Conservation (phyloP, 2,329 filamentous ascomycete genomes). For the Trichocomaceae sp. region DNA sequence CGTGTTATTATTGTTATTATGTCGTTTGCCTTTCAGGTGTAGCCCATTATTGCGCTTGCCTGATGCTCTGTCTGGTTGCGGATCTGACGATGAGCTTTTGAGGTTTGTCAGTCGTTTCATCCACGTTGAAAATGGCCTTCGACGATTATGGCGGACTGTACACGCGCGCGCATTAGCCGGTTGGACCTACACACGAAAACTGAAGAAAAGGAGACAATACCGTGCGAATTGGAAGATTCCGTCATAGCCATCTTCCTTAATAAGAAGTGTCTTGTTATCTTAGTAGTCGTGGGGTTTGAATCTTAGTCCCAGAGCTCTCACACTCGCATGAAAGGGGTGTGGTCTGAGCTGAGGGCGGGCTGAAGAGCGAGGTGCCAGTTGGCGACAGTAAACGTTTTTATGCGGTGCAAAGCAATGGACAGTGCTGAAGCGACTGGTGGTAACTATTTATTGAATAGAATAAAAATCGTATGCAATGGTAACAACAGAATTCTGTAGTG, state of each 20-base stretch:
- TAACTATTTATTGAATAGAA: background rate
- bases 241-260: background rate
- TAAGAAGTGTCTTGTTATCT: background rate
- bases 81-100: constrained; percentile 61
- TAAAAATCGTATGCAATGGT: background rate
- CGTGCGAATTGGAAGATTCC: background rate
- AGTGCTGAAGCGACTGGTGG: background rate
- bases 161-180: background rate
- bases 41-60: constrained; percentile 28
- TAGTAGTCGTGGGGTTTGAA: background rate
- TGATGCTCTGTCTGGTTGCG: constrained; percentile 24
- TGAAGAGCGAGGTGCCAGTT: background rate
- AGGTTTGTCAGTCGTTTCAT: constrained; percentile 89
- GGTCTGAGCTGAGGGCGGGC: background rate
- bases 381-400: background rate
- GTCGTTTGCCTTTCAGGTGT: constrained; percentile 24
- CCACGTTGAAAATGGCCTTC: constrained; percentile 84
- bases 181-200: background rate
- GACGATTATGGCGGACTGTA: constrained; percentile 64
- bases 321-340: background rate
- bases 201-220: background rate
- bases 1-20: constrained; percentile 61
- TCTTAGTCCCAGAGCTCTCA: background rate
- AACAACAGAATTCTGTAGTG: background rate
- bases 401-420: background rate